Evolutionary conservation across 768 basidiomycete species (phyloP).

Genomic region (Boletus bicolor): DNA sequence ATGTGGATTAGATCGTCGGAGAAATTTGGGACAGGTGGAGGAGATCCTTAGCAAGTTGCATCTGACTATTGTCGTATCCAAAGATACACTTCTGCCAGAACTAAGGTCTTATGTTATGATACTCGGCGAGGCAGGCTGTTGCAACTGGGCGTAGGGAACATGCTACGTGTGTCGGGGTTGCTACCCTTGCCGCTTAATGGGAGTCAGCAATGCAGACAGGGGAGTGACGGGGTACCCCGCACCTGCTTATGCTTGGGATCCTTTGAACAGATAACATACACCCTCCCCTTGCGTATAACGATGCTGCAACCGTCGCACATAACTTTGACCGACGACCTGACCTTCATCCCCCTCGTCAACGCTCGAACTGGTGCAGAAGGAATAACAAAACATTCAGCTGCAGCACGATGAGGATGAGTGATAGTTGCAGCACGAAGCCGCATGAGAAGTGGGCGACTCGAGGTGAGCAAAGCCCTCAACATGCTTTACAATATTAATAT

Average conservation of each 20-base stretch:
- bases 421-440: slow-evolving; percentile 45
- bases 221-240: slow-evolving; percentile 17
- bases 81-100: not conserved
- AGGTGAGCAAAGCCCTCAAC: slow-evolving; percentile 63
- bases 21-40: not conserved
- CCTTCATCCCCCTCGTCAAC: slow-evolving; percentile 86
- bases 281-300: slow-evolving; percentile 83
- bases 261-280: slow-evolving; percentile 90
- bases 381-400: slow-evolving; percentile 22
- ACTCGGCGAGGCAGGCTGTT: not conserved
- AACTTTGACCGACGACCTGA: slow-evolving; percentile 87
- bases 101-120: not conserved
- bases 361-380: slow-evolving; percentile 25
- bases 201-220: slow-evolving; percentile 11
- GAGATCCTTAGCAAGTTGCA: not conserved
- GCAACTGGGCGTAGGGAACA: not conserved
- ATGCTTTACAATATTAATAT: slow-evolving; percentile 38
- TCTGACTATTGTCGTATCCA: slow-evolving; percentile 1
- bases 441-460: slow-evolving; percentile 58
- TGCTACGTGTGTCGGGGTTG: not conserved
- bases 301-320: slow-evolving; percentile 94
- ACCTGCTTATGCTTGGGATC: slow-evolving; percentile 99
- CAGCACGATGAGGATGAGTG: slow-evolving; percentile 32
- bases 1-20: slow-evolving; percentile 74
- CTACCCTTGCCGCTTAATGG: slow-evolving; percentile 64